Evolutionary conservation across 768 basidiomycete genomes (phyloP), one percentile per base, ranked within the genome.

Genomic region (Mycena metata): DNA sequence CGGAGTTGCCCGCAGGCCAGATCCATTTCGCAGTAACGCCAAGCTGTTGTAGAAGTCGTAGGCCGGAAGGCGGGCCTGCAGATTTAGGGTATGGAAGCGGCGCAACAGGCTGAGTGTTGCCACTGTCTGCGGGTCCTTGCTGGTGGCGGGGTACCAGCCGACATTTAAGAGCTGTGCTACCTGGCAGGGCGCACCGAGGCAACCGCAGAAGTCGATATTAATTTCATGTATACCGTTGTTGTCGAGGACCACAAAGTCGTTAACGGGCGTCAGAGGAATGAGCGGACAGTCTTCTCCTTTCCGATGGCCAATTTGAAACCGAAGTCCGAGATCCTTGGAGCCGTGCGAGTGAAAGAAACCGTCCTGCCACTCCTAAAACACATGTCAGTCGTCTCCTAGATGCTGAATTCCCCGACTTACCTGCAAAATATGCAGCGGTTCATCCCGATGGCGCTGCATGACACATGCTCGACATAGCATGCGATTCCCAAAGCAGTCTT

Each of bases 281-380:
- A 62, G 50, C 2, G 65, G 49, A 56, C 75, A 75, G 21, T 24
- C 16, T 12, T 52, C 45, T 15, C 61, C 57, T 11, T 30, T 9
- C 6, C 39, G 42, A 56, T n/a, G n/a, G n/a, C n/a, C n/a, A n/a
- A n/a, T n/a, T n/a, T n/a, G n/a, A n/a, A n/a, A n/a, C n/a, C n/a
- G 50, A 9, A 76, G 21, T 4, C 35, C 52, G 7, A 39, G 52
- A 19, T 36, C 52, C 8, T n/a, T 17, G 11, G 17, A 6, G 8
- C 23, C 26, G 5, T 12, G 23, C 5, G 24, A 13, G 11, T 30
- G 33, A 56, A 74, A 76, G 39, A 35, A 72, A 1, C 16, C 46
- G 21, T 55, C 70, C 12, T 68, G 67, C 76, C 76, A 76, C n/a
- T 58, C 45, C 74, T 76, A n/a, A n/a, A n/a, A 6, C 30, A 51